Evolutionary conservation across 2,329 filamentous ascomycete genomes (phyloP), one percentile per base, ranked within the genome.

Genomic region (Aspergillus clavatus): DNA sequence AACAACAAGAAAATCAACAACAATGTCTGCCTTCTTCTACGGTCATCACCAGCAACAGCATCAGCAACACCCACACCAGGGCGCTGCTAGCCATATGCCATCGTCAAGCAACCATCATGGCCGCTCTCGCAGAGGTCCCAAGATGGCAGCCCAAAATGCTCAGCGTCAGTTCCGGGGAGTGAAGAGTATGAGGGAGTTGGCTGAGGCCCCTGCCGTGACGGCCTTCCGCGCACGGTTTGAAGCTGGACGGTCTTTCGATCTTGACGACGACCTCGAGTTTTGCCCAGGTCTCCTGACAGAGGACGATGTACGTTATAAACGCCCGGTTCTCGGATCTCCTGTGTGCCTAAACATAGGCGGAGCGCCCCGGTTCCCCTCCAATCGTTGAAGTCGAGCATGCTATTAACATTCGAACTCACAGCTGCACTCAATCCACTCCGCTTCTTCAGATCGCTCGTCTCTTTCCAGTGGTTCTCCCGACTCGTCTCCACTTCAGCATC

Each of bases 241-340:
- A 73, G 87, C 89, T 53, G 89, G 87, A 48, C 83, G 89, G 48
- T 95, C 90, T 7, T 97, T 97, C 63, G 91, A 97, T 59, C 79
- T 97, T 51, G 91, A 96, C 63, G 91, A 97, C 66, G 91, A 97
- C 67, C 79, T 95, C 72, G 86, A 95, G 70, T 97, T 97, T 71
- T 96, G 90, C 72, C 91, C 91, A 52, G 83, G 85, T 66, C 80
- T 97, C 58, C 76, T 97, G 74, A 95, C 89, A 27, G 90, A 96
- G 72, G 89, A 81, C 71, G 89, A 95, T 82, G 89, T 95, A 83
- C 62, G 70, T 71, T 52, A 35, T 40, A 35, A 24, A 33, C 39
- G 24, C 40, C 26, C 19, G 36, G 28, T 22, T 24, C 16, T 41
- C 28, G 28, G 29, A 40, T 22, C 22, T 29, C 29, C 29, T 36